phyloP scores from a whole-genome alignment of 139 green algal genomes.

The Chlamydomonas sp. region DNA sequence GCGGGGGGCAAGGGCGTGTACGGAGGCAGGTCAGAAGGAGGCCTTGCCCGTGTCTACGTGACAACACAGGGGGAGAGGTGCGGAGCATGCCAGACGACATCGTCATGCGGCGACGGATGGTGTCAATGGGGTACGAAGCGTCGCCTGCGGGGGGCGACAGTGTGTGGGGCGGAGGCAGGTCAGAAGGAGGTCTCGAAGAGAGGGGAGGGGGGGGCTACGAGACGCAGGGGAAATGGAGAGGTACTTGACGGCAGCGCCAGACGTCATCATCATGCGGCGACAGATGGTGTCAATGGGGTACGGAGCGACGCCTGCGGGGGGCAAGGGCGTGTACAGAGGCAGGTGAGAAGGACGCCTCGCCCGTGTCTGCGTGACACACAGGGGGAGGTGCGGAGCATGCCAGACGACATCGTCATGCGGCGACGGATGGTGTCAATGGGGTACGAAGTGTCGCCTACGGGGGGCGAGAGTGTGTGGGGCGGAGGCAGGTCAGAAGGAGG shows the following conservation, averaged over 20 bases:
- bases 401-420: slow-evolving; percentile 98
- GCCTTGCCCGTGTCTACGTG: no score
- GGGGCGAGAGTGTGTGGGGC: slow-evolving; percentile 60
- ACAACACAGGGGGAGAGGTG: no score
- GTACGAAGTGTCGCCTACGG: slow-evolving; percentile 92
- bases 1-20: slow-evolving; percentile 56
- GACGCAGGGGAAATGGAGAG: no score
- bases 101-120: slow-evolving; percentile 95
- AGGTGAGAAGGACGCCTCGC: no score
- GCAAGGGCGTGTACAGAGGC: slow-evolving; percentile 63
- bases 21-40: no score
- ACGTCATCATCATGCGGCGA: slow-evolving; percentile 98
- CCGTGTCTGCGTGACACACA: no score
- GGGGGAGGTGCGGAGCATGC: no score
- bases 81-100: slow-evolving; percentile 96
- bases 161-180: no score
- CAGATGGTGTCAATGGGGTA: slow-evolving; percentile 99
- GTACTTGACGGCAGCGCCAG: slow-evolving; percentile 86
- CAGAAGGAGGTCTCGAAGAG: no score
- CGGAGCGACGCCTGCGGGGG: slow-evolving; percentile 77
- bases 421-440: slow-evolving; percentile 98
- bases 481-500: no score
- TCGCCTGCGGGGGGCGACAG: no score
- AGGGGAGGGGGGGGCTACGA: no score
- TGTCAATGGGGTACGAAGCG: slow-evolving; percentile 99